Conservation (phyloP, 2,329 filamentous ascomycete genomes). For the Apiospora marii region DNA sequence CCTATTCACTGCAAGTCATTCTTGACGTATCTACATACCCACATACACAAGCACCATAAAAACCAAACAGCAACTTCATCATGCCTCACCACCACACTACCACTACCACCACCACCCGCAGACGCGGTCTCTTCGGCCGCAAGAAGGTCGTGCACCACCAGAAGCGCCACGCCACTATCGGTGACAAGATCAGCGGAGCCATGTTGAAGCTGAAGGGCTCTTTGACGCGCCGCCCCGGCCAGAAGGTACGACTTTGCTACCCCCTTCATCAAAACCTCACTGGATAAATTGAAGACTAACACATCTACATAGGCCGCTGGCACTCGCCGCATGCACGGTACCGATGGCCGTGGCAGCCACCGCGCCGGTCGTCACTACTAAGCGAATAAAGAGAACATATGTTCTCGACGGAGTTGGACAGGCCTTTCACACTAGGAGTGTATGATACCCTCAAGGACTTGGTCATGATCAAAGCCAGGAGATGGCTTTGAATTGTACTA, state of each 20-base stretch:
- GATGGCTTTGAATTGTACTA: not conserved
- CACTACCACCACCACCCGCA: conserved; percentile 41
- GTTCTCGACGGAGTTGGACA: not conserved
- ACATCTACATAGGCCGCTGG: conserved; percentile 66
- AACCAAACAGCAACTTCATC: not conserved
- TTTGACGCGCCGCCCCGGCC: conserved; percentile 71
- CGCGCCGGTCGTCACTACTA: conserved; percentile 34
- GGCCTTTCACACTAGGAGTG: not conserved
- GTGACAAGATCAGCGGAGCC: conserved; percentile 81
- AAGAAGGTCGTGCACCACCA: conserved; percentile 64
- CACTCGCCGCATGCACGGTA: conserved; percentile 76
- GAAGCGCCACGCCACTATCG: conserved; percentile 71
- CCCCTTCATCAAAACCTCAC: conserved; percentile 17
- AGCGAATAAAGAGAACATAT: not conserved
- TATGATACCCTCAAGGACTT: not conserved
- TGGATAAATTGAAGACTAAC: not conserved
- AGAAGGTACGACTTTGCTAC: conserved; percentile 64
- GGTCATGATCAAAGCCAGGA: not conserved
- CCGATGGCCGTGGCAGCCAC: conserved; percentile 70
- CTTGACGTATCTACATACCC: not conserved
- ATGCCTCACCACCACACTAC: conserved; percentile 21
- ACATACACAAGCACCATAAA: not conserved
- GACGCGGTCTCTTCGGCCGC: conserved; percentile 49
- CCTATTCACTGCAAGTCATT: not conserved
- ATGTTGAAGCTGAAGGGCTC: conserved; percentile 76